Conservation (phyloP, 306 rosid species). For the Psophocarpus tetragonolobus region DNA sequence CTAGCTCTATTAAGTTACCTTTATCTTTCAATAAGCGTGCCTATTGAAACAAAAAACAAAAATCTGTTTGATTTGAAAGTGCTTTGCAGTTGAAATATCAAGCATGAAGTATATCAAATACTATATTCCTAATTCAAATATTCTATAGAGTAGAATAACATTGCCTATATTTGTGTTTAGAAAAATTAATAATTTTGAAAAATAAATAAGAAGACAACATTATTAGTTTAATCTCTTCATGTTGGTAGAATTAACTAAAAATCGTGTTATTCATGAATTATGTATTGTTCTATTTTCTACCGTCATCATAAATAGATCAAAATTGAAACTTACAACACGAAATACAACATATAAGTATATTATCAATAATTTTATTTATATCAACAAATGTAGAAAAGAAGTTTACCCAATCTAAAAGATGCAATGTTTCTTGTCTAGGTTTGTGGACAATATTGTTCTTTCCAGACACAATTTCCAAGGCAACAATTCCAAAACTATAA, state of each 20-base stretch:
- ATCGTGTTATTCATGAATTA: not conserved
- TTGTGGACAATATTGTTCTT: conserved; percentile 42
- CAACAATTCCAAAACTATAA: not conserved
- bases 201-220: not conserved
- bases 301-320: too few species aligned
- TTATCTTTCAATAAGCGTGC: conserved; percentile 39
- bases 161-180: not conserved
- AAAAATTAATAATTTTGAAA: not conserved
- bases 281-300: not conserved
- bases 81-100: not conserved
- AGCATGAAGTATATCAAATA: not conserved
- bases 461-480: conserved; percentile 14
- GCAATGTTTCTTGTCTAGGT: conserved; percentile 35
- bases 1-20: conserved; percentile 35
- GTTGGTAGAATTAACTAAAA: not conserved
- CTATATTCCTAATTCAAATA: not conserved
- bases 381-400: not conserved
- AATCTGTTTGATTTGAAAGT: not conserved
- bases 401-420: conserved; percentile 51
- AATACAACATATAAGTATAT: not conserved
- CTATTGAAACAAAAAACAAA: not conserved
- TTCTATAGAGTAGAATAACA: not conserved
- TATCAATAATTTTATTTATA: not conserved
- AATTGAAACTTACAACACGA: too few species aligned
- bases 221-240: not conserved